Evolutionary conservation across 176 grass and related monocot genomes (phyloP), one percentile per base, ranked within the genome.

Genomic region (Zea luxurians): DNA sequence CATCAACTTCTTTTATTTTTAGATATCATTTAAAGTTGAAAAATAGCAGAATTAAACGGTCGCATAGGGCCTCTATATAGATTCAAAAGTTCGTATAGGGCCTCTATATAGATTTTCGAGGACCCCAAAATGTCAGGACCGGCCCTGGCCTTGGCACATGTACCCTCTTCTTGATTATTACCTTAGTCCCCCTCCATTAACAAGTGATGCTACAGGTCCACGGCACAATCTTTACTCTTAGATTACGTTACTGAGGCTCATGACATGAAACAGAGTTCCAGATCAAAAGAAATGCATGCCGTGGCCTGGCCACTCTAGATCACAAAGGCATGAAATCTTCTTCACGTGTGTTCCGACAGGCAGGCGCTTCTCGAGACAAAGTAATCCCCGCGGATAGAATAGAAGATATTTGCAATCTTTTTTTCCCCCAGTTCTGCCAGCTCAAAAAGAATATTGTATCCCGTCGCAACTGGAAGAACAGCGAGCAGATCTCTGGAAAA

Each of bases 271-370:
- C 7, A 48, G 75, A 58, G 61, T 66, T 67, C 17, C 13, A 48
- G 17, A 41, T 57, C 49, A 57, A 58, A 41, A 80, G 68, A 47
- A 44, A 67, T 9, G 15, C 7, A 48, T 1, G 47, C 34, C 20
- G 17, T 83, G 72, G 50, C 27, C 68, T 47, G 41, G 7, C 11
- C 41, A 37, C 49, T 57, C 49, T 57, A 45, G 20, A 37, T 73
- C 8, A 68, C 60, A 68, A 58, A 46, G 45, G 60, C 46, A 78
- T 53, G 37, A 78, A 41, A 78, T 78, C 45, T 40, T 65, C 46
- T 66, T 49, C 45, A 66, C 61, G 66, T 78, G 61, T 53, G 21
- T 52, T 78, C 34, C 64, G 61, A 78, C 75, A 66, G 62, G 47
- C 61, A n/a, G 35, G 37, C 48, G 11, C 13, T 54, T 73, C 35